A percentile compares a stretch with the other conserved stretches of the same genome.
Evolutionary conservation across 2,329 filamentous ascomycete species (phyloP).

Genomic region (Penicillium sp.): DNA sequence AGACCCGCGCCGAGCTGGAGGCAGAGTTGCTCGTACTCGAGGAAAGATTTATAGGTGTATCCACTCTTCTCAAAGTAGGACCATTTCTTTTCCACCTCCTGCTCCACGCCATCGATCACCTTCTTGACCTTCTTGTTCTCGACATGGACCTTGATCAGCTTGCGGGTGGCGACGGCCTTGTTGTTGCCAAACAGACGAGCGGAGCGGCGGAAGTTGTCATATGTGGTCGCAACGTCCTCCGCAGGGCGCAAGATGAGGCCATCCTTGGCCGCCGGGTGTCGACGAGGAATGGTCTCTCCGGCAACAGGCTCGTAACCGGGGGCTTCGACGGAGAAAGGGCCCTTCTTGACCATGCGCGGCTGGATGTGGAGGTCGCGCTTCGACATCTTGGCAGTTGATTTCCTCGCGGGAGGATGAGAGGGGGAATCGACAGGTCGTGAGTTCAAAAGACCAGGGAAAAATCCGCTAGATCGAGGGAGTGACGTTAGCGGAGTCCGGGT

Average conservation of each 20-base stretch:
- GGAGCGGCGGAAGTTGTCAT: constrained; percentile 74
- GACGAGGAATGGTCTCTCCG: constrained; percentile 83
- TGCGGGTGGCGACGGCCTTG: constrained; percentile 71
- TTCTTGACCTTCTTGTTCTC: constrained; percentile 92
- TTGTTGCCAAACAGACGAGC: constrained; percentile 66
- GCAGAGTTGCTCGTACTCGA: constrained; percentile 74
- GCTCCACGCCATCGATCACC: constrained; percentile 77
- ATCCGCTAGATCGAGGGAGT: constrained; percentile 2
- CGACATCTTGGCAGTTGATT: constrained; percentile 34
- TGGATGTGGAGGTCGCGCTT: constrained; percentile 38
- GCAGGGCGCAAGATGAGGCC: constrained; percentile 68
- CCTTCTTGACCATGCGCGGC: constrained; percentile 65
- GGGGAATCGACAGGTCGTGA: constrained; percentile 1
- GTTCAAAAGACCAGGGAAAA: neutral
- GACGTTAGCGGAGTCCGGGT: constrained; percentile 13
- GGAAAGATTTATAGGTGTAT: constrained; percentile 77
- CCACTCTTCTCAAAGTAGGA: constrained; percentile 81
- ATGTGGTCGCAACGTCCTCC: constrained; percentile 74
- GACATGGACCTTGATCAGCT: constrained; percentile 74
- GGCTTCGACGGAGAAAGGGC: constrained; percentile 75
- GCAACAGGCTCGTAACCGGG: constrained; percentile 69
- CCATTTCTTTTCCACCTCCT: constrained; percentile 88
- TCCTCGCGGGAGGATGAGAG: constrained; percentile 13
- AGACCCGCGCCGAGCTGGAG: constrained; percentile 73
- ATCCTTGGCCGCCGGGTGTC: constrained; percentile 73